Percentiles rank a stretch among this genome's conserved stretches.
These are phyloP conservation scores for Stagonosporopsis vannaccii DNA, from an alignment of 2,329 filamentous ascomycete species.

Conservation along the genomic window DNA sequence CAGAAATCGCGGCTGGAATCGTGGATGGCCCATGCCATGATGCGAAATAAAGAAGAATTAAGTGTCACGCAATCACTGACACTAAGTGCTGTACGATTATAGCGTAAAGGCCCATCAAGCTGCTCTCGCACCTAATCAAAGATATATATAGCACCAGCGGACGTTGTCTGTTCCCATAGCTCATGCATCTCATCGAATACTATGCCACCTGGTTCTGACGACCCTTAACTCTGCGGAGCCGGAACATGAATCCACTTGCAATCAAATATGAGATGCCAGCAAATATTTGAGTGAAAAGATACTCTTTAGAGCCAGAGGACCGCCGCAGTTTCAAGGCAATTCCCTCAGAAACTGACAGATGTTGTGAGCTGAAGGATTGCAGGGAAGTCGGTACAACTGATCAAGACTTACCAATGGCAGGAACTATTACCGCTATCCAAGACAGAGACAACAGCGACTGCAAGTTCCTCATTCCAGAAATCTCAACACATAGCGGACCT, in stretches of 20 bases:
- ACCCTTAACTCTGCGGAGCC: not conserved
- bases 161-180: too few species aligned
- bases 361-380: not conserved
- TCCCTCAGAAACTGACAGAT: conserved; percentile 41
- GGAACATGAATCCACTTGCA: not conserved
- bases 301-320: conserved; percentile 30
- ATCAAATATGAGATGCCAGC: conserved; percentile 43
- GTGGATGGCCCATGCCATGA: too few species aligned
- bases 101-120: too few species aligned
- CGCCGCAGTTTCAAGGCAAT: conserved; percentile 53
- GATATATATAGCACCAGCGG: too few species aligned
- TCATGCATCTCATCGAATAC: too few species aligned
- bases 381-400: not conserved
- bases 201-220: too few species aligned
- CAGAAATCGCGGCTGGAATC: too few species aligned
- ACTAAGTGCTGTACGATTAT: too few species aligned
- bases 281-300: conserved; percentile 52
- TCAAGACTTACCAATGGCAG: conserved; percentile 43
- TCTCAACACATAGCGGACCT: conserved; percentile 51
- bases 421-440: conserved; percentile 49
- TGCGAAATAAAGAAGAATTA: too few species aligned
- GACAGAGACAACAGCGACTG: conserved; percentile 51
- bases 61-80: too few species aligned
- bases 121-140: too few species aligned
- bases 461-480: conserved; percentile 51